Base-by-base conservation (phyloP, 202 grass and related monocot species). In the Panicum hallii region DNA sequence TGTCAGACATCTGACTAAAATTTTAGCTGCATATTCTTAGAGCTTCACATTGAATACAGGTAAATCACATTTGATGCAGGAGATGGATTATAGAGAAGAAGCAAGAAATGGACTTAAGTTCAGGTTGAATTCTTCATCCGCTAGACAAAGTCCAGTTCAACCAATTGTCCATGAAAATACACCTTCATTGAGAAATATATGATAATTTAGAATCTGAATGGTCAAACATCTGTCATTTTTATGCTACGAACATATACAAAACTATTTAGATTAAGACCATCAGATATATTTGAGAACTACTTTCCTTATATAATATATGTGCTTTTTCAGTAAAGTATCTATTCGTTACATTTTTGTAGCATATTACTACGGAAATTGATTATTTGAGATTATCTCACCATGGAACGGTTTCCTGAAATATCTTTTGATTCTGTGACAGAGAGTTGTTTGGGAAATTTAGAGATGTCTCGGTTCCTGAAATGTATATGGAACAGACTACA, bases 31-130 rank as follows among this genome's bases (percentile, higher is more conserved):
- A 85, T 93, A 82, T 87, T 89, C 92, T 93, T 97, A 93, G 95
- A 90, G 61, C 83, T 95, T 94, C 72, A 52, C 84, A 95, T 98
- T 98, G 96, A 98, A 98, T 95, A 98, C 96, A 98, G 96, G 96
- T 94, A 89, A 93, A 95, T 93, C 91, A 84, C 89, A 90, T 98
- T 98, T 95, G 67, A 95, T 98, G 96, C 96, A 98, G 96, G 93
- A 98, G 96, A 95, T 98, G 96, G 93, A 98, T 94, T 98, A 98
- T 70, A 93, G 81, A 80, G 89, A 87, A 92, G 96, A 98, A 94
- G 96, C 96, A 46, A 90, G 84, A 92, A 98, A 94, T 84, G 95
- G 95, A 83, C 79, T 90, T 62, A 93, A 90, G 67, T 98, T 98
- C 88, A 98, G 91, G 95, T 98, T 86, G 30, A 38, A 80, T 75